These are phyloP conservation scores for Claviceps humidiphila DNA, from an alignment of 2,329 filamentous ascomycete species.

Conservation along the genomic window DNA sequence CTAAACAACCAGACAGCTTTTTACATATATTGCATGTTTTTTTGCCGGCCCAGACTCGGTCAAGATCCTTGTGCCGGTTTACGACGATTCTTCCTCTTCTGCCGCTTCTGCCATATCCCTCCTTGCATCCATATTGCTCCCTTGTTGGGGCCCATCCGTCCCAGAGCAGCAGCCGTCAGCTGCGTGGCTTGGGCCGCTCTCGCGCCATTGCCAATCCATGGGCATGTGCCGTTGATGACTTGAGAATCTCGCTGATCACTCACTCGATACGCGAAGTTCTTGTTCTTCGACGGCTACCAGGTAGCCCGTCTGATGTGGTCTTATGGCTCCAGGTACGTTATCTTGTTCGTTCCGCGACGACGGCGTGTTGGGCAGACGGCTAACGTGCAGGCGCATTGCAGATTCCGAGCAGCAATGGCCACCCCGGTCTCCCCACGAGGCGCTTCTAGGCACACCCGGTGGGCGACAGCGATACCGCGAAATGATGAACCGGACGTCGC, in stretches of 20 bases:
- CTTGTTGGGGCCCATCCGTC: neutral
- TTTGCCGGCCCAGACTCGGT: neutral
- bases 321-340: constrained; percentile 9
- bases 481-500: constrained; percentile 51
- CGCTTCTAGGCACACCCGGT: constrained; percentile 54
- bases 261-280: neutral
- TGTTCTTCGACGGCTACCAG: neutral
- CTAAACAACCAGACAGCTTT: neutral
- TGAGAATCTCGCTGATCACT: neutral
- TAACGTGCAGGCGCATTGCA: constrained; percentile 7
- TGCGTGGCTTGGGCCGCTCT: constrained; percentile 4
- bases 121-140: neutral
- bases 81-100: neutral
- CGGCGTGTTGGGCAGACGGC: neutral
- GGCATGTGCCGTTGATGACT: constrained; percentile 7
- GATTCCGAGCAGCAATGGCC: constrained; percentile 47
- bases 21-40: neutral
- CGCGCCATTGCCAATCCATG: constrained; percentile 5
- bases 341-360: too few relatives aligned
- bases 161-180: constrained; percentile 2
- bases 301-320: neutral
- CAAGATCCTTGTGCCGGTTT: neutral
- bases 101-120: neutral
- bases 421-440: constrained; percentile 52
- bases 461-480: constrained; percentile 65